These are phyloP conservation scores for Coemansia sp. DNA, from an alignment of 192 early-diverging fungal species.

Conservation along the genomic window DNA sequence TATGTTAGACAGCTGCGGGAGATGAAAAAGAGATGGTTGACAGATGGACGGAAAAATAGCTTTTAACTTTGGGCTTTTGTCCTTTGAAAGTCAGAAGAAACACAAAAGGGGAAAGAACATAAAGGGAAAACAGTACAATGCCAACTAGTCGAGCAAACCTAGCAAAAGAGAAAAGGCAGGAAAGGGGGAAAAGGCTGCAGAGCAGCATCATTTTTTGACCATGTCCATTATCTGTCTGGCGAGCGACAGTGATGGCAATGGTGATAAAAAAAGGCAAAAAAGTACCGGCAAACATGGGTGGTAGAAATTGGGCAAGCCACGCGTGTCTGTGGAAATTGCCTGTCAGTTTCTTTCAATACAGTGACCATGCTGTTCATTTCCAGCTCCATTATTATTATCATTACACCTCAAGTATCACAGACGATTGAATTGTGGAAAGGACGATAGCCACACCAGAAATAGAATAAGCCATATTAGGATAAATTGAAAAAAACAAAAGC, in stretches of 20 bases:
- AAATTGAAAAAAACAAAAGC: background rate
- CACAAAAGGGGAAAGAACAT: constrained; percentile 7
- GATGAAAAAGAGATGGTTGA: constrained; percentile 1
- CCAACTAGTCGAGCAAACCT: background rate
- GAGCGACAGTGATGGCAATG: too few relatives aligned
- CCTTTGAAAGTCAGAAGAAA: background rate
- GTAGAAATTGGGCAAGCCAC: background rate
- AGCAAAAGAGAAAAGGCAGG: background rate
- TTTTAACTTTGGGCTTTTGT: background rate
- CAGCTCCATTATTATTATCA: background rate
- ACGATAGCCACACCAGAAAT: background rate
- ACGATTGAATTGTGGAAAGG: too few relatives aligned
- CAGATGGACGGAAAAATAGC: background rate
- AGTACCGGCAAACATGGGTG: background rate
- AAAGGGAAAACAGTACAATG: background rate
- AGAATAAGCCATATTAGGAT: too few relatives aligned
- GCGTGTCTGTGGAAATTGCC: background rate
- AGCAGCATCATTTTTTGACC: background rate
- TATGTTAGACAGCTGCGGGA: background rate
- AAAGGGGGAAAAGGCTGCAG: background rate
- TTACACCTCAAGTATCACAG: too few relatives aligned
- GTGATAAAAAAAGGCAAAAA: too few relatives aligned
- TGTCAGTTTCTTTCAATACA: background rate
- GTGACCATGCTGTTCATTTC: background rate
- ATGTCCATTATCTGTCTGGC: too few relatives aligned